These are phyloP conservation scores for Leccinum longicurvipes DNA, from an alignment of 768 basidiomycete species.

Conservation along the genomic window DNA sequence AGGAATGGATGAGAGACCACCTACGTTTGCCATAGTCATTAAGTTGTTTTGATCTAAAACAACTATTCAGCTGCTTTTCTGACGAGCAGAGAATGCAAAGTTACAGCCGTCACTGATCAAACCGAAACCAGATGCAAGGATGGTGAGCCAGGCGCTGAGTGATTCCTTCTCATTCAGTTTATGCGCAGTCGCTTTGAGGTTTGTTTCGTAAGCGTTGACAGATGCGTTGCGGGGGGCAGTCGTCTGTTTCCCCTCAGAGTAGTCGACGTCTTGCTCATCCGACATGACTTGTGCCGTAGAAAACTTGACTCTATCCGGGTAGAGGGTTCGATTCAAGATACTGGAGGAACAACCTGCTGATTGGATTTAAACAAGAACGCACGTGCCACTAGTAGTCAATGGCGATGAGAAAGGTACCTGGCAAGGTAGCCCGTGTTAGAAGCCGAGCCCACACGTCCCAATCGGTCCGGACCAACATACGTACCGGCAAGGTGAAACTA, in stretches of 20 bases:
- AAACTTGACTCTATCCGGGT: neutral
- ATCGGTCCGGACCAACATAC: neutral
- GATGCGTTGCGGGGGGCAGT: constrained; percentile 16
- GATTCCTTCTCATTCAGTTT: constrained; percentile 37
- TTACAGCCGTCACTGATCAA: constrained; percentile 62
- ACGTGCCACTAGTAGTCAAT: constrained; percentile 15
- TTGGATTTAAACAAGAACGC: constrained; percentile 25
- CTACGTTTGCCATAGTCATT: constrained; percentile 66
- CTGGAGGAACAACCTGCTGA: neutral
- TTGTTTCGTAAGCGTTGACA: constrained; percentile 21
- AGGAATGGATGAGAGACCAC: constrained; percentile 5
- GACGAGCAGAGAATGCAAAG: constrained; percentile 9
- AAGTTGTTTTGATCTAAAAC: constrained; percentile 62
- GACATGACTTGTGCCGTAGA: constrained; percentile 18
- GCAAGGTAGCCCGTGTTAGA: neutral
- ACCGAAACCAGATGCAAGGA: constrained; percentile 61
- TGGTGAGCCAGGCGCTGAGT: constrained; percentile 60
- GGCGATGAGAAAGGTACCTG: neutral
- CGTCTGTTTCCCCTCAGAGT: constrained; percentile 9
- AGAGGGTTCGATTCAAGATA: neutral
- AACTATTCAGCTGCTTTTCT: constrained; percentile 3
- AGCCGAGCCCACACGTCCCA: neutral
- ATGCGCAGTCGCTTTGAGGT: constrained; percentile 22
- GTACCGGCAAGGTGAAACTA: constrained; percentile 1
- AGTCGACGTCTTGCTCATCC: constrained; percentile 12